These are phyloP conservation scores for Pichia thaimueangensis DNA, from an alignment of 805 yeast genomes.

Conservation along the genomic window DNA sequence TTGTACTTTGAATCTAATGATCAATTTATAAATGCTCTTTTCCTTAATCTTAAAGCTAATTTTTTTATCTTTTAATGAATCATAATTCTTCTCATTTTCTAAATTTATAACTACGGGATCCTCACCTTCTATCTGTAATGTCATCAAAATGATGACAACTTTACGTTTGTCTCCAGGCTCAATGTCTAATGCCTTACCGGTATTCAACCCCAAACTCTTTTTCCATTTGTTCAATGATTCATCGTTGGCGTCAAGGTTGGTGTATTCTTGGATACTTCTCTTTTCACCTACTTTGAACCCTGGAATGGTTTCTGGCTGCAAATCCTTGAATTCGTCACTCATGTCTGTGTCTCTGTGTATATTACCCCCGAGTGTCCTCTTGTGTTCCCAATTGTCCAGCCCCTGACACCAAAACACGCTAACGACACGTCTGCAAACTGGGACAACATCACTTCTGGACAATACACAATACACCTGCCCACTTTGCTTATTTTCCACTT, in stretches of 20 bases:
- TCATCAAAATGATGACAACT: conserved; percentile 75
- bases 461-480: too few relatives aligned
- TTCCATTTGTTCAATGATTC: conserved; percentile 91
- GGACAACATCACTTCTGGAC: too few relatives aligned
- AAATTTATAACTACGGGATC: conserved; percentile 62
- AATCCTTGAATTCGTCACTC: conserved; percentile 38
- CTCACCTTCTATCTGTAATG: conserved; percentile 61
- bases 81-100: conserved; percentile 52
- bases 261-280: conserved; percentile 79
- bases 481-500: too few relatives aligned
- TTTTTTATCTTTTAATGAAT: conserved; percentile 43
- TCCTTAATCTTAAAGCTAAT: conserved; percentile 75
- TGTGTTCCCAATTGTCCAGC: too few relatives aligned
- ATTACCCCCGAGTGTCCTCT: too few relatives aligned
- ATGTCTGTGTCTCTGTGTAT: too few relatives aligned
- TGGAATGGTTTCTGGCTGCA: conserved; percentile 55
- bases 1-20: conserved; percentile 75
- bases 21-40: conserved; percentile 64
- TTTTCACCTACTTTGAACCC: conserved; percentile 62
- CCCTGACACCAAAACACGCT: too few relatives aligned
- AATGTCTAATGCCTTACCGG: conserved; percentile 53
- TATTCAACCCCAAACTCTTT: conserved; percentile 70
- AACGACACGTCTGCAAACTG: too few relatives aligned
- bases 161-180: conserved; percentile 66
- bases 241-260: conserved; percentile 79